Percentiles rank a stretch among this genome's conserved stretches.
Conservation (phyloP, 2,329 filamentous ascomycete genomes). For the Fusarium avenaceum region DNA sequence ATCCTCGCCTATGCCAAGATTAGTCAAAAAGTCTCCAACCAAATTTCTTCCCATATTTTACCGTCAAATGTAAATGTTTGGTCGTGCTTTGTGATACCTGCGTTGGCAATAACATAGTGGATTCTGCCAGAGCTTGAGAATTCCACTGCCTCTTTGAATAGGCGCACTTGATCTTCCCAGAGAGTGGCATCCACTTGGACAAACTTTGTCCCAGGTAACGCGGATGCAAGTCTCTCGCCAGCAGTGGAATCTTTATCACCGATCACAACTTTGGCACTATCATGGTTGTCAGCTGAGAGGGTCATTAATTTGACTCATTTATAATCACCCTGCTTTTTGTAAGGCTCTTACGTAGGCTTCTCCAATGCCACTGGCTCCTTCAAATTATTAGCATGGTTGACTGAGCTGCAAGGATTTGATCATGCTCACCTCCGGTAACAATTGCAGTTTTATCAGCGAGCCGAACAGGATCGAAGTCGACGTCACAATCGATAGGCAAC, state of each 20-base stretch:
- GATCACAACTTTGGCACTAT: neutral
- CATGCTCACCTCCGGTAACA: neutral
- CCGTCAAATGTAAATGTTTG: constrained; percentile 8
- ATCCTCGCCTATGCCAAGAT: neutral
- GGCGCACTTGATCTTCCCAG: neutral
- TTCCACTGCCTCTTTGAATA: neutral
- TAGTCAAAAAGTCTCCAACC: no score
- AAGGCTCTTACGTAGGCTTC: constrained; percentile 9
- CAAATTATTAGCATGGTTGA: neutral
- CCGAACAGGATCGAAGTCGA: neutral
- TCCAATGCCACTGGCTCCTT: constrained; percentile 7
- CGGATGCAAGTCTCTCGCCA: neutral
- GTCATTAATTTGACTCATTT: no score
- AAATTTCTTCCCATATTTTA: neutral
- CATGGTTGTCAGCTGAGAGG: fast-evolving
- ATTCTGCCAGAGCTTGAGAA: neutral
- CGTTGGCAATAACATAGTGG: constrained; percentile 12
- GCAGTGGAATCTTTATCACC: neutral
- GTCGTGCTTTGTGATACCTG: constrained; percentile 4
- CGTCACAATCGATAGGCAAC: fast-evolving
- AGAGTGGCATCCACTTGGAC: neutral
- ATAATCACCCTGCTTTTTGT: neutral
- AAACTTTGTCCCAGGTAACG: neutral
- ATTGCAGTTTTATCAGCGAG: neutral
- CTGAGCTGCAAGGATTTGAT: no score